Conservation (phyloP, 257 asterid genomes). For the Solanum chmielewskii region DNA sequence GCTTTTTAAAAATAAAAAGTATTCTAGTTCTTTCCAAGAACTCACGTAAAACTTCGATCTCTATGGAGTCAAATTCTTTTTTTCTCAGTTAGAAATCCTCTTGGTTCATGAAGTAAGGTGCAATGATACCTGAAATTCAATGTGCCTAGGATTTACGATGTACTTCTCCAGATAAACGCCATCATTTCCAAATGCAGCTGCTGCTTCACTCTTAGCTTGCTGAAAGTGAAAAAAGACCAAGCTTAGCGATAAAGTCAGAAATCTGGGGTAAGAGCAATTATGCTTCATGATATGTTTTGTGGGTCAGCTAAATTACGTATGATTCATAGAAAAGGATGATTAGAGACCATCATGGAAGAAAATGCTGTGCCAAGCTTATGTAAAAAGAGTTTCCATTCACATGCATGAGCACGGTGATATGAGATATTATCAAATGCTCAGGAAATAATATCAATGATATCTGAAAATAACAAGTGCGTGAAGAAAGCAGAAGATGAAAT, state of each 20-base stretch:
- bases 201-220: slow-evolving; percentile 91
- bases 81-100: not conserved
- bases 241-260: not conserved
- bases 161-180: slow-evolving; percentile 97
- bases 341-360: not conserved
- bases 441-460: not conserved
- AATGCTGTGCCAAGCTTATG: not conserved
- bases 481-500: not conserved
- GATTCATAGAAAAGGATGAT: not conserved
- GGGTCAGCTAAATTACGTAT: not conserved
- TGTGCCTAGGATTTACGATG: slow-evolving; percentile 92
- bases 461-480: not conserved
- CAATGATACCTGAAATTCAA: slow-evolving; percentile 46
- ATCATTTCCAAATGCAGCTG: slow-evolving; percentile 98
- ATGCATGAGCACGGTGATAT: not conserved
- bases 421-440: not conserved
- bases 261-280: not conserved
- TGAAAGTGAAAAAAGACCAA: not conserved
- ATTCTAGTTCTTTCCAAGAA: not conserved
- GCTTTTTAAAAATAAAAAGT: not conserved
- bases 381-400: not conserved
- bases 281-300: not conserved
- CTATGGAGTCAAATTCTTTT: not conserved
- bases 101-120: not conserved
- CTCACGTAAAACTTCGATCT: not conserved